Conservation (phyloP, 345 rosid species). For the Leavenworthia alabamica region DNA sequence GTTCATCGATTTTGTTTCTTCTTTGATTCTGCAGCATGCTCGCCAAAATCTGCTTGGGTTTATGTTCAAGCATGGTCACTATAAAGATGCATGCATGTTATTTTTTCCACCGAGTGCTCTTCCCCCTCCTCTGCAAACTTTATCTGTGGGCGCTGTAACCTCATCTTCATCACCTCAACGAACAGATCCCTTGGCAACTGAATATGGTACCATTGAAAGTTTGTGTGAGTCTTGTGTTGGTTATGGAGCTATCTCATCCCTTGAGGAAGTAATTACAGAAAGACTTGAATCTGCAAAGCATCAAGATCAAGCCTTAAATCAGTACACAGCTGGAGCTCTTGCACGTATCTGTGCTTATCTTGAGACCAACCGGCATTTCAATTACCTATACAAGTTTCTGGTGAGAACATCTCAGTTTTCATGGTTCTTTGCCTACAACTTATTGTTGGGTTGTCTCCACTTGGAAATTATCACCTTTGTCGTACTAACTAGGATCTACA, state of each 20-base stretch:
- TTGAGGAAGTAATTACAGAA: slow-evolving; percentile 68
- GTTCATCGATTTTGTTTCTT: slow-evolving; percentile 5
- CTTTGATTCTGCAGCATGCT: slow-evolving; percentile 68
- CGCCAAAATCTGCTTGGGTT: slow-evolving; percentile 77
- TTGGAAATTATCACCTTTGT: slow-evolving; percentile 17
- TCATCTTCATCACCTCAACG: slow-evolving; percentile 86
- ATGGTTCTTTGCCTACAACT: slow-evolving; percentile 29
- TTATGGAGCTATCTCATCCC: slow-evolving; percentile 73
- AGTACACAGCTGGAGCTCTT: slow-evolving; percentile 60
- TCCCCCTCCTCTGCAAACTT: slow-evolving; percentile 72
- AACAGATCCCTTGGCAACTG: slow-evolving; percentile 81
- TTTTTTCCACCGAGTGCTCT: slow-evolving; percentile 74
- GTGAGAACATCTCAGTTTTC: slow-evolving; percentile 34
- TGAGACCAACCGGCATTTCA: slow-evolving; percentile 80
- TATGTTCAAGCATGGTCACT: slow-evolving; percentile 89
- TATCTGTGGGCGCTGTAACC: slow-evolving; percentile 42
- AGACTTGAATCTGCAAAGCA: slow-evolving; percentile 56
- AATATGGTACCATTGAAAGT: slow-evolving; percentile 86
- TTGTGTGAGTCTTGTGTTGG: slow-evolving; percentile 74
- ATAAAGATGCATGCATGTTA: slow-evolving; percentile 66
- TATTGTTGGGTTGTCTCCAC: slow-evolving; percentile 56
- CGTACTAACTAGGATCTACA: not conserved
- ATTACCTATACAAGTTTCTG: slow-evolving; percentile 81
- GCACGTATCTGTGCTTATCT: slow-evolving; percentile 78
- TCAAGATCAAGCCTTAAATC: slow-evolving; percentile 53